Evolutionary conservation across 2,329 filamentous ascomycete species (phyloP).

Genomic region (Stachybotrys chlorohalonatus): DNA sequence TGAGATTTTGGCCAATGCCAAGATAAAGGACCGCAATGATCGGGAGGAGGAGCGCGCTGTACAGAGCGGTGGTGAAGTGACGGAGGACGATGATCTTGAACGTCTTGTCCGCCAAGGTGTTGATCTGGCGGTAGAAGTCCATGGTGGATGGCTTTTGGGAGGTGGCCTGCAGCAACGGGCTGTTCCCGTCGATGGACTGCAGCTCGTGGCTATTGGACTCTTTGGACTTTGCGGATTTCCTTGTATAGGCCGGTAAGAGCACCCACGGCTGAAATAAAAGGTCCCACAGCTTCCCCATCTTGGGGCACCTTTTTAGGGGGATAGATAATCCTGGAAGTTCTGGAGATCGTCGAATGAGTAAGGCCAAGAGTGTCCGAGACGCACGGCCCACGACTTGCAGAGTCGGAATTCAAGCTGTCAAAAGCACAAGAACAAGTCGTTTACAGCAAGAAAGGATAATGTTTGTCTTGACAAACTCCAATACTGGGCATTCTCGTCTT

Average conservation of each 20-base stretch:
- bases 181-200: neutral
- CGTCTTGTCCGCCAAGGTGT: conserved; percentile 49
- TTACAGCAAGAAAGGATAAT: too few relatives aligned
- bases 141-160: conserved; percentile 19
- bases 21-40: conserved; percentile 47
- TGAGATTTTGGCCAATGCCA: conserved; percentile 66
- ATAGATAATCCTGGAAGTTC: too few relatives aligned
- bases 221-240: neutral
- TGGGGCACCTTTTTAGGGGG: neutral
- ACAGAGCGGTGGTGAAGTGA: conserved; percentile 38
- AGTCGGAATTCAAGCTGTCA: too few relatives aligned
- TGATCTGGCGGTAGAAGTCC: conserved; percentile 42
- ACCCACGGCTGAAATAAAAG: neutral
- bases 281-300: neutral
- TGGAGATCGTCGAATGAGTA: too few relatives aligned
- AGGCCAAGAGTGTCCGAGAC: too few relatives aligned
- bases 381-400: too few relatives aligned
- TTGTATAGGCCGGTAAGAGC: neutral
- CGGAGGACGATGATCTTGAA: conserved; percentile 45
- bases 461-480: too few relatives aligned
- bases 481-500: neutral
- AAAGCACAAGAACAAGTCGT: too few relatives aligned
- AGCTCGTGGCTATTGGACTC: neutral
- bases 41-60: conserved; percentile 48
- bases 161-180: neutral